phyloP scores from a whole-genome alignment of 1,139 yeast genomes.

The Blastobotrys raffinosifermentans region DNA sequence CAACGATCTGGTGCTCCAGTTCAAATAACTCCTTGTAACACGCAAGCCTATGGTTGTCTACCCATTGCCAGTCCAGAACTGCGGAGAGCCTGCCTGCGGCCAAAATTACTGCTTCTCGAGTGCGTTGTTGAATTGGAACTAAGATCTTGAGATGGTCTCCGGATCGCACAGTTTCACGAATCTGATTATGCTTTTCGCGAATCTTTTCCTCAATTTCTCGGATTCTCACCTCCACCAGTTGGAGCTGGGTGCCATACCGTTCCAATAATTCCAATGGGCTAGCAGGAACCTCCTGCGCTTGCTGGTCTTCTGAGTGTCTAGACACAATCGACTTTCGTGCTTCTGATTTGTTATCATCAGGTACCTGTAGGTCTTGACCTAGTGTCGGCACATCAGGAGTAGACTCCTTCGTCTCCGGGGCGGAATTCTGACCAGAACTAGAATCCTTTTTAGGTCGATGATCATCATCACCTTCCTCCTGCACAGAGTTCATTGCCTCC shows the following conservation, averaged over 20 bases:
- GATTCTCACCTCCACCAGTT: constrained; percentile 24
- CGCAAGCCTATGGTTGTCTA: constrained; percentile 42
- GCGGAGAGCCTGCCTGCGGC: constrained; percentile 44
- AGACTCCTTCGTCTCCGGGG: too few relatives aligned
- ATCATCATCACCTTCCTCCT: neutral
- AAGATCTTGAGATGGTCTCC: constrained; percentile 39
- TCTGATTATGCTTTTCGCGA: constrained; percentile 31
- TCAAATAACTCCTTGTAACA: constrained; percentile 39
- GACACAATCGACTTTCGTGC: too few relatives aligned
- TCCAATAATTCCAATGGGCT: neutral
- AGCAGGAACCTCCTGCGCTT: too few relatives aligned
- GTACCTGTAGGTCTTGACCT: too few relatives aligned
- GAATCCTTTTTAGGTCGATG: neutral
- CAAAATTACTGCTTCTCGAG: constrained; percentile 42
- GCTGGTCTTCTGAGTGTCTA: too few relatives aligned
- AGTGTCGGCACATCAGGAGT: too few relatives aligned
- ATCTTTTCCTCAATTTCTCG: constrained; percentile 33
- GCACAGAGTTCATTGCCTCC: neutral
- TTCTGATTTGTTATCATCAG: too few relatives aligned
- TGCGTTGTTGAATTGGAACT: constrained; percentile 48
- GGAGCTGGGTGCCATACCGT: neutral
- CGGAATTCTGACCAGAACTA: neutral
- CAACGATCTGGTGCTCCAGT: constrained; percentile 29
- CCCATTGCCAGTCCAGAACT: constrained; percentile 50
- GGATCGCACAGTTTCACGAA: constrained; percentile 35